phyloP scores from a whole-genome alignment of 805 yeast genomes.

The Metschnikowia drakensbergensis region DNA sequence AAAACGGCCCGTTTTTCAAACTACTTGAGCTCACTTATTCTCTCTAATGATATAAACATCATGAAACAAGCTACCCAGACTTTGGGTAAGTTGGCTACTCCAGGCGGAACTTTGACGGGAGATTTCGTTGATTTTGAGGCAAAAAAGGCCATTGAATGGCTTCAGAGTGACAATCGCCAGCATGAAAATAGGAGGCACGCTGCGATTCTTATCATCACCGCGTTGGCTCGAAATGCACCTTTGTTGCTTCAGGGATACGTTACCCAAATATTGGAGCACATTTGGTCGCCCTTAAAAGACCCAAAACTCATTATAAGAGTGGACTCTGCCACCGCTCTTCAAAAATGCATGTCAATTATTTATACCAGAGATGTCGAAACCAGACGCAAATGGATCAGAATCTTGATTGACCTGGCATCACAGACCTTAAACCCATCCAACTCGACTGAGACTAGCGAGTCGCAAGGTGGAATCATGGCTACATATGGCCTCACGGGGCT shows the following conservation, averaged over 20 bases:
- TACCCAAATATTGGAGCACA: slow-evolving; percentile 70
- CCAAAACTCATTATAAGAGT: slow-evolving; percentile 66
- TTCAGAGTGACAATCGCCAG: slow-evolving; percentile 74
- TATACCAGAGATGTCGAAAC: slow-evolving; percentile 71
- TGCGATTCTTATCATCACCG: slow-evolving; percentile 75
- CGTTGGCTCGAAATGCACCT: slow-evolving; percentile 85
- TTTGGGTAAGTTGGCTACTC: slow-evolving; percentile 81
- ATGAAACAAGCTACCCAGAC: slow-evolving; percentile 86
- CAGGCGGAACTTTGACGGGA: slow-evolving; percentile 85
- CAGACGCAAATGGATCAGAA: slow-evolving; percentile 71
- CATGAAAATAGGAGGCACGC: slow-evolving; percentile 83
- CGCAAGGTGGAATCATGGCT: slow-evolving; percentile 4
- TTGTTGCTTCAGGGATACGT: slow-evolving; percentile 76
- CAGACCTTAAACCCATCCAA: slow-evolving; percentile 42
- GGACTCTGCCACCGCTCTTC: slow-evolving; percentile 81
- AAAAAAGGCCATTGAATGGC: slow-evolving; percentile 84
- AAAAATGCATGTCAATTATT: slow-evolving; percentile 72
- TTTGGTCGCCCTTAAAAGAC: slow-evolving; percentile 88
- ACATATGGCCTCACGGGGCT: slow-evolving; percentile 10
- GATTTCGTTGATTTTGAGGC: slow-evolving; percentile 93
- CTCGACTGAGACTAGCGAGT: slow-evolving; percentile 10
- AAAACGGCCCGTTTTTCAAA: slow-evolving; percentile 90
- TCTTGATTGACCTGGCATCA: slow-evolving; percentile 65
- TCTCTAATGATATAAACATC: slow-evolving; percentile 77
- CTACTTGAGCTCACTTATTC: slow-evolving; percentile 73